These are phyloP conservation scores for Fusarium coffeatum DNA, from an alignment of 2,329 filamentous ascomycete genomes.

Conservation along the genomic window DNA sequence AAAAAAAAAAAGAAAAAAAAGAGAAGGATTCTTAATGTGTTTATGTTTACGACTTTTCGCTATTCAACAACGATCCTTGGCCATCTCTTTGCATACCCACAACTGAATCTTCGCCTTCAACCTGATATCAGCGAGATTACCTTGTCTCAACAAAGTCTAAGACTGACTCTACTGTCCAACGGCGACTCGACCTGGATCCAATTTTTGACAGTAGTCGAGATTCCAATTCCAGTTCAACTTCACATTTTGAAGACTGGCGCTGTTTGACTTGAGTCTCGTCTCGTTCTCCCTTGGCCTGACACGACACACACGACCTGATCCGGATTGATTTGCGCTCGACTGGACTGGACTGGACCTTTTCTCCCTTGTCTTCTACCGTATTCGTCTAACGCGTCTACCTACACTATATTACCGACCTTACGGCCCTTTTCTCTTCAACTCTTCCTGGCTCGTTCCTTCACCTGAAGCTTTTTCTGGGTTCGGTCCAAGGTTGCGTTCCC, in stretches of 20 bases:
- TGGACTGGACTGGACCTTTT: background rate
- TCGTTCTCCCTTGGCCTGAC: constrained; percentile 31
- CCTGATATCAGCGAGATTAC: constrained; percentile 33
- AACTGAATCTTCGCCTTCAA: constrained; percentile 14
- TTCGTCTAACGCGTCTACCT: constrained; percentile 15
- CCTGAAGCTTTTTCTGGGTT: constrained; percentile 23
- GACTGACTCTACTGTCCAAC: constrained; percentile 26
- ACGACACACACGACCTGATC: background rate
- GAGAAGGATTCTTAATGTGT: constrained; percentile 17
- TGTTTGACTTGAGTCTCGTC: constrained; percentile 6
- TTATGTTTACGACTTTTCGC: constrained; percentile 27
- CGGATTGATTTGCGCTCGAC: background rate
- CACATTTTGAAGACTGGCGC: constrained; percentile 10
- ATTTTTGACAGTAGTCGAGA: constrained; percentile 21
- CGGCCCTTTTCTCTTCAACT: constrained; percentile 4
- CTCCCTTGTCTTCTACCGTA: constrained; percentile 28
- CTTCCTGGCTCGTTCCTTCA: constrained; percentile 6
- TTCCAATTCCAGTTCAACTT: constrained; percentile 29
- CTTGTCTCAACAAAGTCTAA: constrained; percentile 38
- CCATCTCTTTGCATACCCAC: constrained; percentile 32
- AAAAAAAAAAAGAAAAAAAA: background rate
- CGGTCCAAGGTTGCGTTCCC: constrained; percentile 21
- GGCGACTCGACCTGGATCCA: constrained; percentile 8
- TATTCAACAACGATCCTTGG: constrained; percentile 29
- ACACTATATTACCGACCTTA: constrained; percentile 19